Base-by-base conservation (phyloP, 805 yeast species). In the Pichia manshurica region DNA sequence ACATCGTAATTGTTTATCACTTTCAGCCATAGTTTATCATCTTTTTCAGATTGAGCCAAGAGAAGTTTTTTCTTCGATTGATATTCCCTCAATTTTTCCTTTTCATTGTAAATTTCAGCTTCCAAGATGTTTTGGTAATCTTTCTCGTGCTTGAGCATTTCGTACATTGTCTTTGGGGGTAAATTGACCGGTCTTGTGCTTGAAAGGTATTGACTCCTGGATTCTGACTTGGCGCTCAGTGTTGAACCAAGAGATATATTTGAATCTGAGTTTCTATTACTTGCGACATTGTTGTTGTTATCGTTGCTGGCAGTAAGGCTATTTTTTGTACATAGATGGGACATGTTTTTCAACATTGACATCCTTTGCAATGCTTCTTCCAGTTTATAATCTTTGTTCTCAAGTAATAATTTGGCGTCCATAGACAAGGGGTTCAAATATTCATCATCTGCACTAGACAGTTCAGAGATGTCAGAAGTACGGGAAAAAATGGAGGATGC, bases 171-270 rank as follows among this genome's bases (percentile, higher is more conserved):
- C 59, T 84, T 84, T 39, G 88, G 87, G 0, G 91, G 90, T 34
- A 84, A 63, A 68, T 79, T 75, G 1, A 73, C 63, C 22, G 86
- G 89, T 46, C 91, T 65, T 0, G 89, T 81, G 21, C 69, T 67
- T 0, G 82, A 62, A 13, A 71, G 52, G 46, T 65, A 57, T 17
- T 47, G 16, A 21, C 53, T 59, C 39, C 9, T 22, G 8, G 4
- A 16, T 5, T 21, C 19, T 28, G 19, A 31, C 7, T 15, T 16
- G 16, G 25, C 6, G 16, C 32, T 40, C n/a, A 23, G 25, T 19
- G 28, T 25, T 9, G 36, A 40, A 17, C 15, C 16, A 8, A n/a
- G 32, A 25, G 36, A n/a, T 4, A 31, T 16, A 23, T n/a, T 17
- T 23, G 37, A 7, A 16, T 42, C 50, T 23, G 39, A 29, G 4